Evolutionary conservation across 1,139 yeast species (phyloP).

Genomic region (Pichia sp.): DNA sequence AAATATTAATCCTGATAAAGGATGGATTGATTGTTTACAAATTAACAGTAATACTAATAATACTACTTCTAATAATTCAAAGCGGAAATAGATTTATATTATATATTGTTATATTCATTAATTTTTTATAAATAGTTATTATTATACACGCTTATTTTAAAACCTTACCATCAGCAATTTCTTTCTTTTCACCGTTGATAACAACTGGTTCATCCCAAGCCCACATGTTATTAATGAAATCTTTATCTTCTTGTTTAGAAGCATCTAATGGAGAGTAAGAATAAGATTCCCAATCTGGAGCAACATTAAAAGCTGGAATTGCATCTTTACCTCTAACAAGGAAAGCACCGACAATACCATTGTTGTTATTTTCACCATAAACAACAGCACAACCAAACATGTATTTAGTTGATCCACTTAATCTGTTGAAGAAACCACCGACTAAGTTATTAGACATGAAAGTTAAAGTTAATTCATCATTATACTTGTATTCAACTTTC

Average conservation of each 20-base stretch:
- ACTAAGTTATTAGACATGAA: slow-evolving; percentile 98
- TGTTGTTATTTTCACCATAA: slow-evolving; percentile 97
- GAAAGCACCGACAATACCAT: slow-evolving; percentile 95
- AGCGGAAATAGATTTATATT: no score
- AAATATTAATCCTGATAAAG: slow-evolving; percentile 4
- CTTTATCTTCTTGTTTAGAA: slow-evolving; percentile 61
- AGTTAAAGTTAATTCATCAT: slow-evolving; percentile 93
- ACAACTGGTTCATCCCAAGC: slow-evolving; percentile 79
- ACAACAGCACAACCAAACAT: slow-evolving; percentile 92
- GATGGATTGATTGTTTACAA: slow-evolving; percentile 18
- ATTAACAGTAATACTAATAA: no score
- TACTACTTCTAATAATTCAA: no score
- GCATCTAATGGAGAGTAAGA: slow-evolving; percentile 62
- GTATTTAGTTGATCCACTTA: slow-evolving; percentile 86
- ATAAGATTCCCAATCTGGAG: slow-evolving; percentile 98
- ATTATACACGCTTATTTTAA: slow-evolving; percentile 45
- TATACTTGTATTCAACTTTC: slow-evolving; percentile 96
- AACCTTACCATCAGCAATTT: slow-evolving; percentile 79
- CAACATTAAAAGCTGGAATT: slow-evolving; percentile 92
- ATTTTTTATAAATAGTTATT: neutral
- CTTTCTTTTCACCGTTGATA: slow-evolving; percentile 58
- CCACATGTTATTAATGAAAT: slow-evolving; percentile 67
- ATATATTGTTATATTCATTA: neutral
- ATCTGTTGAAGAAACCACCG: slow-evolving; percentile 98
- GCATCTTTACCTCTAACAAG: slow-evolving; percentile 91